phyloP scores from a whole-genome alignment of 2,329 filamentous ascomycete species.

The Cadophora sp. region DNA sequence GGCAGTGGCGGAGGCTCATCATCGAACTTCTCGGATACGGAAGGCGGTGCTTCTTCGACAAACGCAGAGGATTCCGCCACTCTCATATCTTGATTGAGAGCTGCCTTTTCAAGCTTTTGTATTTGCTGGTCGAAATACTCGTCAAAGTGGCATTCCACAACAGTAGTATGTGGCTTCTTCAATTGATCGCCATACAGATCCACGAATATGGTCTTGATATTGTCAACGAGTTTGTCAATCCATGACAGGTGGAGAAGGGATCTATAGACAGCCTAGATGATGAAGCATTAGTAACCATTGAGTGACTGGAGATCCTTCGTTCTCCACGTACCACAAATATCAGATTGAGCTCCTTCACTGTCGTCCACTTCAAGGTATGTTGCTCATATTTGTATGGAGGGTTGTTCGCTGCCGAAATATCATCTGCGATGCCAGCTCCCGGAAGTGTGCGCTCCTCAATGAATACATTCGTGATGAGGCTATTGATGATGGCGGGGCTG shows the following conservation, averaged over 20 bases:
- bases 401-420: conserved; percentile 66
- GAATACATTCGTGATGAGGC: conserved; percentile 94
- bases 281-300: not conserved
- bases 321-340: conserved; percentile 82
- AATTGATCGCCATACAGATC: conserved; percentile 90
- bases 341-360: conserved; percentile 88
- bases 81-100: conserved; percentile 42
- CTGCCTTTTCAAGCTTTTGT: conserved; percentile 74
- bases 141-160: conserved; percentile 86
- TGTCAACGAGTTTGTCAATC: conserved; percentile 96
- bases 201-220: conserved; percentile 90
- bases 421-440: conserved; percentile 62
- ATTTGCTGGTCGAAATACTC: conserved; percentile 95
- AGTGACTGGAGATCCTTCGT: not conserved
- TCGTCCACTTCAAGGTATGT: conserved; percentile 93
- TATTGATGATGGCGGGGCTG: conserved; percentile 86
- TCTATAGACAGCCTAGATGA: conserved; percentile 85
- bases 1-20: conserved; percentile 59
- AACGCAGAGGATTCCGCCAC: conserved; percentile 37
- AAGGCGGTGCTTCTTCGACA: conserved; percentile 35
- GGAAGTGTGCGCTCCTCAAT: conserved; percentile 86
- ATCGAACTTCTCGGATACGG: conserved; percentile 33
- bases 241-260: conserved; percentile 93
- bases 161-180: conserved; percentile 78
- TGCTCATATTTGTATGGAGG: conserved; percentile 88